Conservation (phyloP, 306 rosid genomes). For the Dryas drummondii region DNA sequence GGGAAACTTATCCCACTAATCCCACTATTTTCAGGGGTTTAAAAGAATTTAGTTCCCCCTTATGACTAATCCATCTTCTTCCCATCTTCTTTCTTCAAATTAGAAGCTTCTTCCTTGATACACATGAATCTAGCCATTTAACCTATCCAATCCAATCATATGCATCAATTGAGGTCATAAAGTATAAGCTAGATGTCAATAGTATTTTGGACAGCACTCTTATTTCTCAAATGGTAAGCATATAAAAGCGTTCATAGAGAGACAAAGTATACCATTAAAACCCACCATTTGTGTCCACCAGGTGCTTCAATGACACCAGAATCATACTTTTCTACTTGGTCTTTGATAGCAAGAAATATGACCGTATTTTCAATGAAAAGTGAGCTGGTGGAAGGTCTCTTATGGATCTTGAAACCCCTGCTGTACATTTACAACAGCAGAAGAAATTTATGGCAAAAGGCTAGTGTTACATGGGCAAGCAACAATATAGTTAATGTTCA, state of each 20-base stretch:
- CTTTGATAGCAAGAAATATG: neutral
- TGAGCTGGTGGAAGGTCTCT: constrained; percentile 17
- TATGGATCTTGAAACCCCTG: neutral
- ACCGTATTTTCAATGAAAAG: neutral
- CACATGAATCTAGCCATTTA: no score
- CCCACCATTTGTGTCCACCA: constrained; percentile 12
- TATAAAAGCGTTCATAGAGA: neutral
- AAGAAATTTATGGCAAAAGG: neutral
- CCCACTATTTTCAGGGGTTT: no score
- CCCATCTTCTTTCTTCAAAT: no score
- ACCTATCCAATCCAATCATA: no score
- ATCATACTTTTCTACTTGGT: constrained; percentile 7
- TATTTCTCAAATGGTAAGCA: neutral
- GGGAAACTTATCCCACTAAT: no score
- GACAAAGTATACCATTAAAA: neutral
- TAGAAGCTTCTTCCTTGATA: no score
- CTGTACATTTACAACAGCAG: neutral
- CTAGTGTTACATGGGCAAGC: neutral
- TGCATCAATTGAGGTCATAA: no score
- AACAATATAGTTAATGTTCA: no score
- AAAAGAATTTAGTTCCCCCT: no score
- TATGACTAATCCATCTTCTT: no score
- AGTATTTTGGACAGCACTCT: no score
- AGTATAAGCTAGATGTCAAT: no score
- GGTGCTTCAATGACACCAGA: constrained; percentile 12